phyloP scores from a whole-genome alignment of 1,284 basidiomycete genomes.

The Thelephora terrestris region DNA sequence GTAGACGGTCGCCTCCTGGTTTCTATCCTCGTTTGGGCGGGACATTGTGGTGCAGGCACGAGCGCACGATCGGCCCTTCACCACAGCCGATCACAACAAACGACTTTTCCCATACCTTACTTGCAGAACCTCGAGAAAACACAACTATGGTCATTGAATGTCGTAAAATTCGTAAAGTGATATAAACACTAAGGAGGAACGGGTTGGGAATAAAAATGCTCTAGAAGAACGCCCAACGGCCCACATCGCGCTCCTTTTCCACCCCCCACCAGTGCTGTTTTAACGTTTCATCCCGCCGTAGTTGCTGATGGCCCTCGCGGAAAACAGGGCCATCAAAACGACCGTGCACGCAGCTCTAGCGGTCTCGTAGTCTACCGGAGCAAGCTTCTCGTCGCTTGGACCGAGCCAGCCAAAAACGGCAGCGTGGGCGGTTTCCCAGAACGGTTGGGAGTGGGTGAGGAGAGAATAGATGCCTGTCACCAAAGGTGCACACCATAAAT shows the following conservation, averaged over 20 bases:
- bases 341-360: slow-evolving; percentile 60
- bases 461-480: slow-evolving; percentile 61
- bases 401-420: slow-evolving; percentile 34
- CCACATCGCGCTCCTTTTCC: background rate
- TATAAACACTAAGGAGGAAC: background rate
- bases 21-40: slow-evolving; percentile 83
- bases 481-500: slow-evolving; percentile 67
- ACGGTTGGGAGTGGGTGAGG: slow-evolving; percentile 69
- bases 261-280: background rate
- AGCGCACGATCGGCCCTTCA: background rate
- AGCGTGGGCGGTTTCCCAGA: slow-evolving; percentile 55
- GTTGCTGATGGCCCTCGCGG: slow-evolving; percentile 45
- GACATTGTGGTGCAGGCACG: slow-evolving; percentile 40
- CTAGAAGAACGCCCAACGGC: no score
- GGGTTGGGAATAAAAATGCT: background rate
- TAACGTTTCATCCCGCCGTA: slow-evolving; percentile 26
- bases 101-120: no score
- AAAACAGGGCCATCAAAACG: slow-evolving; percentile 47
- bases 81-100: background rate
- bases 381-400: slow-evolving; percentile 26
- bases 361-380: slow-evolving; percentile 43
- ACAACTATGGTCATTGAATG: no score
- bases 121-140: no score
- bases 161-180: no score
- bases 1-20: slow-evolving; percentile 93